Percentiles rank a stretch among this genome's conserved stretches.
phyloP scores from a whole-genome alignment of 306 rosid genomes.

The Bauhinia variegata region DNA sequence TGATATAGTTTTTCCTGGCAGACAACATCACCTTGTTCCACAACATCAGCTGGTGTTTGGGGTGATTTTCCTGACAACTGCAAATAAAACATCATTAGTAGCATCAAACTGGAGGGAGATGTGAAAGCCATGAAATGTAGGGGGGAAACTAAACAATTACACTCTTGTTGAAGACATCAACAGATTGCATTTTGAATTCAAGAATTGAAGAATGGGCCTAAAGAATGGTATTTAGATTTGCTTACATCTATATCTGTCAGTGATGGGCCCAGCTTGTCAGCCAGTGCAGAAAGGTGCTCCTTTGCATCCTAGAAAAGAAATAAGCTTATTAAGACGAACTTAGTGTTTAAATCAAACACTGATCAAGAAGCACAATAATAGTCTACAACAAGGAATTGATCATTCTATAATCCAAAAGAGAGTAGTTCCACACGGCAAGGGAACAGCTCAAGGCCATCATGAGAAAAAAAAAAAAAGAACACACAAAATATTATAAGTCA shows the following conservation, averaged over 20 bases:
- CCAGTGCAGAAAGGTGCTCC: slow-evolving; percentile 93
- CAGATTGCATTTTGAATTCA: slow-evolving; percentile 8
- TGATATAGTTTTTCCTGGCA: slow-evolving; percentile 54
- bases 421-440: neutral
- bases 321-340: slow-evolving; percentile 38
- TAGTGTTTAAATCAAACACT: slow-evolving; percentile 24
- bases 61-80: slow-evolving; percentile 88
- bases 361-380: slow-evolving; percentile 31
- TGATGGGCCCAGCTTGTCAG: slow-evolving; percentile 92
- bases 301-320: slow-evolving; percentile 85
- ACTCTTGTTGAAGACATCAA: slow-evolving; percentile 17
- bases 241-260: slow-evolving; percentile 91
- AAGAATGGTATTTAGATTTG: slow-evolving; percentile 25
- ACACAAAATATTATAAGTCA: neutral
- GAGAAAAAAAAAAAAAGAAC: no score
- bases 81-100: slow-evolving; percentile 37
- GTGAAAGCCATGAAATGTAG: slow-evolving; percentile 22
- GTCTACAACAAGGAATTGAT: slow-evolving; percentile 19
- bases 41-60: slow-evolving; percentile 54
- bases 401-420: slow-evolving; percentile 19
- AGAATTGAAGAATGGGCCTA: slow-evolving; percentile 21
- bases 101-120: slow-evolving; percentile 34
- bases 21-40: slow-evolving; percentile 87
- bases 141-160: slow-evolving; percentile 15
- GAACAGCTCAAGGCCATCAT: neutral